Percentiles rank a stretch among this genome's conserved stretches.
Evolutionary conservation across 257 asterid genomes (phyloP).

Genomic region (Nicotiana paniculata): DNA sequence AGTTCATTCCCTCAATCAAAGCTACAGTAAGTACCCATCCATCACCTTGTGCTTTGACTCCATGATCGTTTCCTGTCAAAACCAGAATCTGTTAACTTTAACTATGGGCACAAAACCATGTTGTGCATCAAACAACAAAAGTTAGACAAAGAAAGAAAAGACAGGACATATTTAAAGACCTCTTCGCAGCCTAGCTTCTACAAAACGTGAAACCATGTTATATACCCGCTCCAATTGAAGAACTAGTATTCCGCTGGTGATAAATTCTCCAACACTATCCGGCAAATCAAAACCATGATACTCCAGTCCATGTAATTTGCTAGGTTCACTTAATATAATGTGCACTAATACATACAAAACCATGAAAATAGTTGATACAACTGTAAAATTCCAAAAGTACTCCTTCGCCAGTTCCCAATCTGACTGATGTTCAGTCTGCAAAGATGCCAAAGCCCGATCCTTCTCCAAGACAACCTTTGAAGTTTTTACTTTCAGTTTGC

Average conservation of each 20-base stretch:
- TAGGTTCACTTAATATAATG: conserved; percentile 44
- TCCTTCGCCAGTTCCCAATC: conserved; percentile 39
- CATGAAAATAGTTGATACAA: conserved; percentile 48
- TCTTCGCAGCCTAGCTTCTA: conserved; percentile 62
- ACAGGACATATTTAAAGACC: conserved; percentile 25
- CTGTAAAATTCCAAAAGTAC: conserved; percentile 68
- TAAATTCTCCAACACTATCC: conserved; percentile 75
- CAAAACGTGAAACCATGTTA: conserved; percentile 65
- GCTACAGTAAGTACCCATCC: conserved; percentile 95
- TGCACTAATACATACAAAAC: conserved; percentile 46
- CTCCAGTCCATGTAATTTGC: conserved; percentile 55
- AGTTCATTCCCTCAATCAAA: conserved; percentile 60
- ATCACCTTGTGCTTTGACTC: conserved; percentile 80
- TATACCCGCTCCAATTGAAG: conserved; percentile 61
- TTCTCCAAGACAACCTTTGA: conserved; percentile 36
- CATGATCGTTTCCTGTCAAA: conserved; percentile 69
- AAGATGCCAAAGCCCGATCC: conserved; percentile 44
- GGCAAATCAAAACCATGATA: conserved; percentile 75
- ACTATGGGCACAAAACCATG: background rate
- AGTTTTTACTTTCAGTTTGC: conserved; percentile 29
- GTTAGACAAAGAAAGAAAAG: background rate
- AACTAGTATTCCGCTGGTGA: conserved; percentile 51
- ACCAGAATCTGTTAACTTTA: background rate
- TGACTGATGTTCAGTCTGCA: conserved; percentile 46
- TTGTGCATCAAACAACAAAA: background rate